phyloP scores from a whole-genome alignment of 768 basidiomycete genomes.

The Mycena chlorophos region DNA sequence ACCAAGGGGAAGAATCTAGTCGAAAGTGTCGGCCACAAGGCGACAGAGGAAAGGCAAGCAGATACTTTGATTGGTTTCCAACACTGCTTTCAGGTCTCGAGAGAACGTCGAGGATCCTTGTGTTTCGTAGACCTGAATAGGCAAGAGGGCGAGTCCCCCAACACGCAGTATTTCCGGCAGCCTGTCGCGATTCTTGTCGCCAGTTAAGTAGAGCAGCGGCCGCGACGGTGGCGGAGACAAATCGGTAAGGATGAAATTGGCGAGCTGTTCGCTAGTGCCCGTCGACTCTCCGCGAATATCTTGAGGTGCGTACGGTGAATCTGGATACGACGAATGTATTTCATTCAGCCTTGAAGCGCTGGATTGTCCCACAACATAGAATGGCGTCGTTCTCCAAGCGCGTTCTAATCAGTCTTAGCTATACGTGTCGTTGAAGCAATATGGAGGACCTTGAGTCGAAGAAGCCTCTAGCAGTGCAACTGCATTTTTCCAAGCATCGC shows the following conservation, averaged over 20 bases:
- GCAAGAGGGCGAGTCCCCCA: constrained; percentile 44
- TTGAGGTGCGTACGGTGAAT: constrained; percentile 27
- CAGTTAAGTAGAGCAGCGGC: constrained; percentile 70
- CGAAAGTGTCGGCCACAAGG: not conserved
- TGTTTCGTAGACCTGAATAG: constrained; percentile 73
- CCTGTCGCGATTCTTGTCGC: constrained; percentile 83
- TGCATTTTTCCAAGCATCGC: constrained; percentile 66
- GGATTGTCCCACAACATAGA: constrained; percentile 76
- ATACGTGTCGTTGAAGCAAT: too few relatives aligned
- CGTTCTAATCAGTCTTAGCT: not conserved
- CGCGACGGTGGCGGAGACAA: constrained; percentile 22
- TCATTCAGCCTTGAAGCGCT: constrained; percentile 53
- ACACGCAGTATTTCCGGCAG: constrained; percentile 51
- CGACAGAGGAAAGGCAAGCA: not conserved
- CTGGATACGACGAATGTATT: constrained; percentile 30
- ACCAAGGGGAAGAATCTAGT: constrained; percentile 42
- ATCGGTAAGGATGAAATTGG: constrained; percentile 56
- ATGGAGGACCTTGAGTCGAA: not conserved
- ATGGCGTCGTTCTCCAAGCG: constrained; percentile 43
- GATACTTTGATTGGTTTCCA: constrained; percentile 30
- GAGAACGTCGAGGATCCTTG: constrained; percentile 53
- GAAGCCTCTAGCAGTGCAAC: constrained; percentile 23
- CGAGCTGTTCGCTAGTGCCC: constrained; percentile 71
- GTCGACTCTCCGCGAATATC: constrained; percentile 47
- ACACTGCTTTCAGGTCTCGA: constrained; percentile 37